Base-by-base conservation (phyloP, 768 basidiomycete species). In the Trametes maxima region DNA sequence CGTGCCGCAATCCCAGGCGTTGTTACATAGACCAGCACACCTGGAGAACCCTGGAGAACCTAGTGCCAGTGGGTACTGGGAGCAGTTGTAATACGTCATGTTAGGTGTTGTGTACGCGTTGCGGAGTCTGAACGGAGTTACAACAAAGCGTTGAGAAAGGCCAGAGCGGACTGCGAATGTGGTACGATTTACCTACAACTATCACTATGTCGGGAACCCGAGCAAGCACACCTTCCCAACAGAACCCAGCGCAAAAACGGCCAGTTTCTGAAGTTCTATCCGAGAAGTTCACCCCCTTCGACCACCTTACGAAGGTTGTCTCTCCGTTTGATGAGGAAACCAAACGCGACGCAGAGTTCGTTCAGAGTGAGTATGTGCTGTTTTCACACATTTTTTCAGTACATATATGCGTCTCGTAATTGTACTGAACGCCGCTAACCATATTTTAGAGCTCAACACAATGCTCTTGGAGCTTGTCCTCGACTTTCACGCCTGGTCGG, bases 401-500 rank as follows among this genome's bases (percentile, higher is more conserved):
- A 13, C 28, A 33, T 19, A 45, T 2, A n/a, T n/a, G n/a, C n/a
- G n/a, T n/a, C n/a, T n/a, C n/a, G n/a, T n/a, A n/a, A n/a, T n/a
- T n/a, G n/a, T n/a, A n/a, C n/a, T n/a, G n/a, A n/a, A 36, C 40
- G 33, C 14, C 39, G 22, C 17, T 1, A 16, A 19, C 11, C 21
- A 14, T 37, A 13, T n/a, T 49, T 0, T 24, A 78, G 77, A 76
- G 54, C 60, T 77, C 1, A 74, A 69, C 54, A 59, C 60, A 21
- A 71, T 71, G 72, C 63, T 78, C 7, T 63, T 76, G 21, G 73
- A 75, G 16, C 65, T 74, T 22, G 67, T 74, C 55, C 63, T 78
- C 13, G 69, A 75, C 42, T 67, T 74, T 39, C 77, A 76, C 60
- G 77, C 74, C 1, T 78, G 77, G 77, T 69, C 76, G 1, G 68